phyloP scores from a whole-genome alignment of 352 stramenopile species.

The Phytophthora citricola region DNA sequence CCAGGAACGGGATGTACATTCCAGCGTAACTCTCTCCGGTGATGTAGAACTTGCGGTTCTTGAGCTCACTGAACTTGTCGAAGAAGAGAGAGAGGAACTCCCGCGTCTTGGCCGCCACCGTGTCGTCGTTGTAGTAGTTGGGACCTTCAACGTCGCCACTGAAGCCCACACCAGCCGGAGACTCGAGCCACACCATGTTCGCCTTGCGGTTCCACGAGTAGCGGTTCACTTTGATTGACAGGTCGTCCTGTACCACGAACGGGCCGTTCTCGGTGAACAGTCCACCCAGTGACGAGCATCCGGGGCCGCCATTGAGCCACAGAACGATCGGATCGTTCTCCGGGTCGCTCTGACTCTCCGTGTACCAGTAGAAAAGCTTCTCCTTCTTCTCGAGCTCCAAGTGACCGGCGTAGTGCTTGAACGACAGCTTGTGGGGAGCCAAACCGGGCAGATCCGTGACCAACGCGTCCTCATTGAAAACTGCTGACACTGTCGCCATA shows the following conservation, averaged over 20 bases:
- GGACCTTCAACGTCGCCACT: conserved; percentile 59
- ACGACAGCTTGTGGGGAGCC: conserved; percentile 37
- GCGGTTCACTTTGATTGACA: conserved; percentile 67
- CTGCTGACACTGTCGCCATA: conserved; percentile 1
- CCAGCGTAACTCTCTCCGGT: conserved; percentile 87
- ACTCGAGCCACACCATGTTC: conserved; percentile 85
- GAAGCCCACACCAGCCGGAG: conserved; percentile 78
- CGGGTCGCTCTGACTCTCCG: conserved; percentile 66
- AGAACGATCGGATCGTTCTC: conserved; percentile 75
- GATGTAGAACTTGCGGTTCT: conserved; percentile 82
- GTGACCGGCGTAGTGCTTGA: conserved; percentile 80
- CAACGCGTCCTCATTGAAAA: conserved; percentile 55
- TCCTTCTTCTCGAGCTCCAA: conserved; percentile 58
- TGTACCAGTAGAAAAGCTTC: conserved; percentile 87
- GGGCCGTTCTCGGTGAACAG: conserved; percentile 75
- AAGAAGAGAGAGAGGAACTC: conserved; percentile 82
- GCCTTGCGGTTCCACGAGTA: conserved; percentile 84
- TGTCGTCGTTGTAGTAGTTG: conserved; percentile 86
- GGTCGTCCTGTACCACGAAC: conserved; percentile 66
- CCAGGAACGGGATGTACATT: conserved; percentile 92
- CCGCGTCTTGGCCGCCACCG: conserved; percentile 77
- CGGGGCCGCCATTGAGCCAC: conserved; percentile 84
- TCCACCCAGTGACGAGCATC: conserved; percentile 77
- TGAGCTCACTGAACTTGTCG: conserved; percentile 71
- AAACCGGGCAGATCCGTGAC: conserved; percentile 62